A percentile compares a stretch with the other conserved stretches of the same genome.
These are phyloP conservation scores for Trametes elegans DNA, from an alignment of 768 basidiomycete species.

Conservation along the genomic window DNA sequence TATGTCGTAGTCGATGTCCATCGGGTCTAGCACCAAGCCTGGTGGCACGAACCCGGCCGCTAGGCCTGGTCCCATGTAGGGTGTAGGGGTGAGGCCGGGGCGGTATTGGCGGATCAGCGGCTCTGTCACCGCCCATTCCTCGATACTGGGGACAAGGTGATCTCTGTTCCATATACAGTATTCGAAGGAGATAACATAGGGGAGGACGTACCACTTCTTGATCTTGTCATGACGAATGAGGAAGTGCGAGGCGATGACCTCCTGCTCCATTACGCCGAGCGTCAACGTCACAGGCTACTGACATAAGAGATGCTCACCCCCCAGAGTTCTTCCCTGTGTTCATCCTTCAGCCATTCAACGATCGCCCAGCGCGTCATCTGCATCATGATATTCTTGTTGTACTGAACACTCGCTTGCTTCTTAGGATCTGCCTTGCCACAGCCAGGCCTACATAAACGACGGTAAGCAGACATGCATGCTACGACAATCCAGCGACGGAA, in stretches of 20 bases:
- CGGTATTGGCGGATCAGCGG: slow-evolving; percentile 29
- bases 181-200: background rate
- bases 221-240: slow-evolving; percentile 40
- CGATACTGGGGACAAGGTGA: slow-evolving; percentile 31
- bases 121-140: slow-evolving; percentile 33
- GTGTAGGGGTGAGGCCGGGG: background rate
- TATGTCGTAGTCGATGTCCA: background rate
- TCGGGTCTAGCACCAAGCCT: too few relatives aligned
- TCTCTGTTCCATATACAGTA: background rate
- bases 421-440: slow-evolving; percentile 41
- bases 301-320: slow-evolving; percentile 31
- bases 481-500: background rate
- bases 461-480: background rate
- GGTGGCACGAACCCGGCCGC: too few relatives aligned
- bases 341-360: slow-evolving; percentile 49
- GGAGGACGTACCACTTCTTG: slow-evolving; percentile 38
- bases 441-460: slow-evolving; percentile 41
- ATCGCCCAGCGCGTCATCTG: slow-evolving; percentile 54
- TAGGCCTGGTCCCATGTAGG: background rate
- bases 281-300: background rate
- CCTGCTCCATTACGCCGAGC: slow-evolving; percentile 29
- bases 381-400: slow-evolving; percentile 43
- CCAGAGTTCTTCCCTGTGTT: slow-evolving; percentile 45
- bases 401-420: slow-evolving; percentile 37
- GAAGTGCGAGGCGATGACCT: slow-evolving; percentile 51